Evolutionary conservation across 176 grass and related monocot species (phyloP).

Genomic region (Poa pratensis): DNA sequence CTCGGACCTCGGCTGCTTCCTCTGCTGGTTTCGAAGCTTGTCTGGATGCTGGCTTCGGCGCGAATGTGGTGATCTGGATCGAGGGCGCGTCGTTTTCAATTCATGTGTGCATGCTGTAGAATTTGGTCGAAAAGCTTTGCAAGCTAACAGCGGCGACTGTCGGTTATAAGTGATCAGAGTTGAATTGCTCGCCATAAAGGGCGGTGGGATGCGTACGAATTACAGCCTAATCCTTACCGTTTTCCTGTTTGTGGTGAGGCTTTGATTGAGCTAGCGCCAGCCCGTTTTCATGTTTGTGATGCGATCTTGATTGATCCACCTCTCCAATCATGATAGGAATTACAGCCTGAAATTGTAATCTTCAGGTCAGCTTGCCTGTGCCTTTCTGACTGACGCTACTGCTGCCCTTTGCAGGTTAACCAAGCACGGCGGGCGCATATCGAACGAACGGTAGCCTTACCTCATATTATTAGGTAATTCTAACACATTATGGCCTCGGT

Average conservation of each 20-base stretch:
- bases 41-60: background rate
- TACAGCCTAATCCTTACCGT: background rate
- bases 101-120: background rate
- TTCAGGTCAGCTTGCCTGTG: too few species aligned
- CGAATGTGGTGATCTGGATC: constrained; percentile 19
- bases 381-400: background rate
- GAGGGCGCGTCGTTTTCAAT: background rate
- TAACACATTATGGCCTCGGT: constrained; percentile 64
- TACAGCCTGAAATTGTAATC: too few species aligned
- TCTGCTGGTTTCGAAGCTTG: background rate
- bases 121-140: background rate
- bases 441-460: constrained; percentile 1
- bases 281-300: background rate
- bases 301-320: background rate
- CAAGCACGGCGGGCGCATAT: background rate
- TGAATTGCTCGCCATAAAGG: background rate
- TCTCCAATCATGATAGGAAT: background rate
- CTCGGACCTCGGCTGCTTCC: background rate
- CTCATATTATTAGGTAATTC: constrained; percentile 13
- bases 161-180: background rate
- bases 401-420: constrained; percentile 42
- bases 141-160: background rate
- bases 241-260: background rate
- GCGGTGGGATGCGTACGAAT: background rate
- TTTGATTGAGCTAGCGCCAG: background rate